A percentile compares a stretch with the other conserved stretches of the same genome.
These are phyloP conservation scores for Scortechinia acanthostroma DNA, from an alignment of 2,329 filamentous ascomycete species.

Conservation along the genomic window DNA sequence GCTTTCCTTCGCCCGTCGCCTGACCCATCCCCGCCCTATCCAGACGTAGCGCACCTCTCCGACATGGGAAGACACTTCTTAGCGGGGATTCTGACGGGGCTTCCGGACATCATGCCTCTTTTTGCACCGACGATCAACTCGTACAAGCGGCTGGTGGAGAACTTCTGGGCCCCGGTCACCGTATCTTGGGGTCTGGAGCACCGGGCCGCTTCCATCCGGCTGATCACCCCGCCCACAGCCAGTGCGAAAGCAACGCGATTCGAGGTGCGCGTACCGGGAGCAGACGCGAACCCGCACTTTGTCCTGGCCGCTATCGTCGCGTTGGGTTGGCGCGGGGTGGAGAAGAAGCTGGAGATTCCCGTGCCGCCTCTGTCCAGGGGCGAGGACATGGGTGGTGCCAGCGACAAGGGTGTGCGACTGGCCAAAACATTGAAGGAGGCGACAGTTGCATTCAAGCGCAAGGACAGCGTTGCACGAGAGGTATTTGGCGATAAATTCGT, in stretches of 20 bases:
- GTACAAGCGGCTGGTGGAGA: slow-evolving; percentile 96
- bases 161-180: slow-evolving; percentile 97
- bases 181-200: slow-evolving; percentile 97
- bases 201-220: slow-evolving; percentile 79
- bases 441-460: slow-evolving; percentile 67
- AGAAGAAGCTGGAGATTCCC: slow-evolving; percentile 81
- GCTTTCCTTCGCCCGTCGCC: slow-evolving; percentile 68
- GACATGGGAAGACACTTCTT: slow-evolving; percentile 89
- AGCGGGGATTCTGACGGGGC: slow-evolving; percentile 77
- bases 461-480: slow-evolving; percentile 81
- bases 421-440: slow-evolving; percentile 84
- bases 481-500: slow-evolving; percentile 94
- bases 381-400: slow-evolving; percentile 67
- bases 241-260: slow-evolving; percentile 83
- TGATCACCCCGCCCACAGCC: slow-evolving; percentile 82
- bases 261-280: slow-evolving; percentile 88
- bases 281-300: slow-evolving; percentile 82
- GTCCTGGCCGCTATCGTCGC: slow-evolving; percentile 82
- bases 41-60: slow-evolving; percentile 73
- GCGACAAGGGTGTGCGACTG: slow-evolving; percentile 69
- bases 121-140: slow-evolving; percentile 93
- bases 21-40: slow-evolving; percentile 66
- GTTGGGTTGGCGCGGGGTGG: slow-evolving; percentile 82
- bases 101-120: slow-evolving; percentile 92
- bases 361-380: slow-evolving; percentile 79